A percentile compares a stretch with the other conserved stretches of the same genome.
phyloP scores from a whole-genome alignment of 2,329 filamentous ascomycete species.

The Chaetothyriales sp. region DNA sequence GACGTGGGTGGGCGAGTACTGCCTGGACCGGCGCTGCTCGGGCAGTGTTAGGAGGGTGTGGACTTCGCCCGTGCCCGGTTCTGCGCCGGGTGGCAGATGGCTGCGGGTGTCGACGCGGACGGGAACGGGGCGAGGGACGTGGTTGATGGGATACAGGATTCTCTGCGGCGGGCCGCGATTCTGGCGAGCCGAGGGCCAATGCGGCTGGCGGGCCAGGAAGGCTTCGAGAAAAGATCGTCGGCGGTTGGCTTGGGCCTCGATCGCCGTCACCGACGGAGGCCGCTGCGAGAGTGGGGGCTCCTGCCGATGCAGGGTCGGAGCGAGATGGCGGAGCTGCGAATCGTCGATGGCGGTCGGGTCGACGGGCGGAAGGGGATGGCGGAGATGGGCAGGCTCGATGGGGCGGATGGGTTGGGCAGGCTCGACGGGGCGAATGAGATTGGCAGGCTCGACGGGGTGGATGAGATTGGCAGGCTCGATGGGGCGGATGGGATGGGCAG shows the following conservation, averaged over 20 bases:
- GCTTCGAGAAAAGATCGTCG: slow-evolving; percentile 17
- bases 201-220: slow-evolving; percentile 14
- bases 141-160: slow-evolving; percentile 49
- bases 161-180: slow-evolving; percentile 32
- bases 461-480: slow-evolving; percentile 6
- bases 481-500: slow-evolving; percentile 4
- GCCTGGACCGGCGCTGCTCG: slow-evolving; percentile 41
- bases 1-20: slow-evolving; percentile 35
- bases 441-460: slow-evolving; percentile 8
- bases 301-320: neutral
- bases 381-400: slow-evolving; percentile 6
- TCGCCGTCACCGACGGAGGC: neutral
- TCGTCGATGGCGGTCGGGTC: slow-evolving; percentile 4
- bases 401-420: slow-evolving; percentile 5
- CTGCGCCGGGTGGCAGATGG: neutral
- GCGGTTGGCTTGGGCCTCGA: neutral
- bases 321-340: slow-evolving; percentile 1
- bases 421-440: slow-evolving; percentile 4
- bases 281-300: neutral
- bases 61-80: slow-evolving; percentile 36
- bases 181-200: slow-evolving; percentile 7
- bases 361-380: slow-evolving; percentile 4
- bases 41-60: slow-evolving; percentile 41
- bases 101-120: slow-evolving; percentile 22
- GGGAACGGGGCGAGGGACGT: slow-evolving; percentile 42